Evolutionary conservation across 169 alveolate genomes (phyloP), one percentile per base, ranked within the genome.

Genomic region (Condylostoma magnum): DNA sequence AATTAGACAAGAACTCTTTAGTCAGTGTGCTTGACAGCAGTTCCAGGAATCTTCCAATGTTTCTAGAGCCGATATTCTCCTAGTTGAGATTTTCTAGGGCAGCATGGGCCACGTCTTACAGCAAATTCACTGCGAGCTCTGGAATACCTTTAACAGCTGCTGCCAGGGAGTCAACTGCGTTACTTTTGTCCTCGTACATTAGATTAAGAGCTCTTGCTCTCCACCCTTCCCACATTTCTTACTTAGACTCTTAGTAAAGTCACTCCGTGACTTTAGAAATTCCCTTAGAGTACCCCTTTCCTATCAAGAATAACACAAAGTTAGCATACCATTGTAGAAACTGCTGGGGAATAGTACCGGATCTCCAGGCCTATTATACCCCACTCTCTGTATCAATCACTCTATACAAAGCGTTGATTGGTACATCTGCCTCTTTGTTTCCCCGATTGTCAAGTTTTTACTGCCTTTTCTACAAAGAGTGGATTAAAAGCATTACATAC

Each of bases 41-140:
- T 12, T 60, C 69, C 44, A 88, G 54, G 53, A 88, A 88, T 53
- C 55, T 70, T 8, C 79, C 90, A 4, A 82, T 84, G 73, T 88
- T 88, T 68, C 74, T 88, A 27, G 84, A 37, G 20, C 90, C 94
- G 38, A 65, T 54, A 28, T 80, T 78, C 48, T 82, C 90, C 65
- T 84, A 78, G 36, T 58, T 76, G 46, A 30, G 77, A 58, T 82
- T 89, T 20, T 77, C 82, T 33, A 85, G 82, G 10, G 81, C 80
- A 48, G 76, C 79, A 34, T 83, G 77, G 30, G 80, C 75, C 31
- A 88, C 74, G 41, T 84, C 89, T 12, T 71, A 65, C 6, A 87
- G 72, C 67, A 88, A 67, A 8, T 84, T 72, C 47, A 68, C 69
- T 18, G 84, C 53, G 20, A 82, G 74, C 52, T 57, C 31, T 47